Percentiles rank a stretch among this genome's conserved stretches.
These are phyloP conservation scores for Gnomoniopsis smithogilvyi DNA, from an alignment of 2,329 filamentous ascomycete species.

Conservation along the genomic window DNA sequence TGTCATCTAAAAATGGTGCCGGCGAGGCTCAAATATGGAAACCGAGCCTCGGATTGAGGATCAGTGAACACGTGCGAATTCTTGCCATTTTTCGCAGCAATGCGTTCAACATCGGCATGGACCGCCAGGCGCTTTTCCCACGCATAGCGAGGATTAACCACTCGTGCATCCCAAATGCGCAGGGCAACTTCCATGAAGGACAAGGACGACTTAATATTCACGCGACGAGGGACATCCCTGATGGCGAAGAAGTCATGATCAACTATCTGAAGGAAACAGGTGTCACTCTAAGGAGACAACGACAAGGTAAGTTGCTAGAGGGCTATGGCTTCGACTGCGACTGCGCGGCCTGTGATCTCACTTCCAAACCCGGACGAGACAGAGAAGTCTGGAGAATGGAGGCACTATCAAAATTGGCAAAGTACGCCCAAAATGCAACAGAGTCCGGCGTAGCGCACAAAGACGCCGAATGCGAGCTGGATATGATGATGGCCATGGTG, in stretches of 20 bases:
- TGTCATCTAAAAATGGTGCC: neutral
- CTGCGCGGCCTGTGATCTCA: neutral
- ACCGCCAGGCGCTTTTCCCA: neutral
- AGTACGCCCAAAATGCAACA: neutral
- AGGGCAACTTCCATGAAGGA: constrained; percentile 18
- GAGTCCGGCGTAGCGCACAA: neutral
- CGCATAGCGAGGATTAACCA: constrained; percentile 25
- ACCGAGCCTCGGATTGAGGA: neutral
- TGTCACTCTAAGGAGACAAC: neutral
- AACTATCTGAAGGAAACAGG: neutral
- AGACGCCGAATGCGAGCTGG: neutral
- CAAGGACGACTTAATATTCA: neutral
- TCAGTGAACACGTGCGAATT: neutral
- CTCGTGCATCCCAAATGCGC: constrained; percentile 25
- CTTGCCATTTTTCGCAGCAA: constrained; percentile 3
- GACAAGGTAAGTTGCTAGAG: neutral
- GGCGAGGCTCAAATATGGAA: neutral
- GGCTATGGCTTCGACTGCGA: neutral
- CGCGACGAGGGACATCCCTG: neutral
- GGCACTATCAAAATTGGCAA: neutral
- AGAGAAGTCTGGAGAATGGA: neutral
- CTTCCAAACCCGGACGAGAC: neutral
- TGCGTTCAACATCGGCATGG: neutral
- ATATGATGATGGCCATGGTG: neutral
- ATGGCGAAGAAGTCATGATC: neutral